phyloP scores from a whole-genome alignment of 2,329 filamentous ascomycete genomes.

The Cercospora sp. region DNA sequence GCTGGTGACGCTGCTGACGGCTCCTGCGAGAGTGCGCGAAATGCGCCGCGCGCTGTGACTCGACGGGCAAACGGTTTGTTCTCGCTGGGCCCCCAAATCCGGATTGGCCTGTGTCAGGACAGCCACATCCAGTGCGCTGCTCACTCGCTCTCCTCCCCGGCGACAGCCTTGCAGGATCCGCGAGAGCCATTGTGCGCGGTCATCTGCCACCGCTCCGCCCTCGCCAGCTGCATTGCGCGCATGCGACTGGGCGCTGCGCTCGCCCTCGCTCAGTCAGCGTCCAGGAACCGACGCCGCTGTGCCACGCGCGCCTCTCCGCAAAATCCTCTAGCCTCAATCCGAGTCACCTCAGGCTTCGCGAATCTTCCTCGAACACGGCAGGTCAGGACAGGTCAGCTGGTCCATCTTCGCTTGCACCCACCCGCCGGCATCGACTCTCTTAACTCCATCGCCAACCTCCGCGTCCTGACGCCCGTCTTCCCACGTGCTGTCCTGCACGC shows the following conservation, averaged over 20 bases:
- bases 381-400: slow-evolving; percentile 1
- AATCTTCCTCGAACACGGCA: slow-evolving; percentile 13
- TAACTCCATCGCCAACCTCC: slow-evolving; percentile 4
- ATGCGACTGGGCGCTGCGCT: background rate
- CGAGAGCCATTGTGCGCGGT: background rate
- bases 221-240: background rate
- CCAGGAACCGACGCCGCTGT: background rate
- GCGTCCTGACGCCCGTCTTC: background rate
- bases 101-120: background rate
- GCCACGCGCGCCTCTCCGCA: slow-evolving; percentile 10
- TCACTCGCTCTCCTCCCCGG: background rate
- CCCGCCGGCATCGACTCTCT: slow-evolving; percentile 4
- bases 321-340: slow-evolving; percentile 21
- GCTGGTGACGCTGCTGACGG: background rate
- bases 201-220: slow-evolving; percentile 14
- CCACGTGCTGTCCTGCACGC: background rate
- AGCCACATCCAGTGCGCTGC: background rate
- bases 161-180: background rate
- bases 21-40: background rate
- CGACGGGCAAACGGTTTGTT: slow-evolving; percentile 5
- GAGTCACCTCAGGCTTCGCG: background rate
- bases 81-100: background rate
- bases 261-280: background rate
- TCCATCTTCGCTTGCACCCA: slow-evolving; percentile 10
- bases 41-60: slow-evolving; percentile 1